Evolutionary conservation across 2,329 filamentous ascomycete genomes (phyloP).

Genomic region (Colletotrichum graminicola): DNA sequence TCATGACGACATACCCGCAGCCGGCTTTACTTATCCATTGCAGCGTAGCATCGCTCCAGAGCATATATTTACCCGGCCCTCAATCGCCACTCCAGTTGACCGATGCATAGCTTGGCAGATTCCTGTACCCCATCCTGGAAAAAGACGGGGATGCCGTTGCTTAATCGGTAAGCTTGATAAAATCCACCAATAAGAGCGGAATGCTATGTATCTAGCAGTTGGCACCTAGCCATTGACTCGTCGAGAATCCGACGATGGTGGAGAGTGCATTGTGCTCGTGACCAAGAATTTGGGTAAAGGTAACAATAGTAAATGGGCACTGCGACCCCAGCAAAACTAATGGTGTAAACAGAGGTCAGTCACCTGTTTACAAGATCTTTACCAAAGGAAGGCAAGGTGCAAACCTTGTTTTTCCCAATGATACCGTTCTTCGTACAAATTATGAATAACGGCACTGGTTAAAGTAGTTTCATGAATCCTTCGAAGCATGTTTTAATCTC

Average conservation of each 20-base stretch:
- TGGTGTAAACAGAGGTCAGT: not conserved
- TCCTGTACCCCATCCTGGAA: conserved; percentile 6
- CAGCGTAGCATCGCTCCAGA: not conserved
- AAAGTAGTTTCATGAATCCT: not conserved
- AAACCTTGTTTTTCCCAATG: not conserved
- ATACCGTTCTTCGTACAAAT: not conserved
- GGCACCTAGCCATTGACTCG: not conserved
- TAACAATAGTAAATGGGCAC: not conserved
- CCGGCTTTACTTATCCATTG: conserved; percentile 11
- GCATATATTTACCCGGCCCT: not conserved
- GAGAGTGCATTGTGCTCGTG: not conserved
- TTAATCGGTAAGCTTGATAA: not conserved
- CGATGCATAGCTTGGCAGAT: not conserved
- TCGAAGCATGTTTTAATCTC: not conserved
- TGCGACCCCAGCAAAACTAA: not conserved
- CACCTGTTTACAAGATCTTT: not conserved
- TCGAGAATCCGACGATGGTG: not conserved
- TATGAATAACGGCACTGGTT: not conserved
- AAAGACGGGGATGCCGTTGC: conserved; percentile 19
- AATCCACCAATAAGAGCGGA: conserved; percentile 24
- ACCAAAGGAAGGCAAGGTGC: not conserved
- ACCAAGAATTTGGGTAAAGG: not conserved
- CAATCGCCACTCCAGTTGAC: not conserved
- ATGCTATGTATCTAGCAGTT: not conserved
- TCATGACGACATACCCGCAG: not conserved